Base-by-base conservation (phyloP, 306 rosid species). In the Biancaea sappan region DNA sequence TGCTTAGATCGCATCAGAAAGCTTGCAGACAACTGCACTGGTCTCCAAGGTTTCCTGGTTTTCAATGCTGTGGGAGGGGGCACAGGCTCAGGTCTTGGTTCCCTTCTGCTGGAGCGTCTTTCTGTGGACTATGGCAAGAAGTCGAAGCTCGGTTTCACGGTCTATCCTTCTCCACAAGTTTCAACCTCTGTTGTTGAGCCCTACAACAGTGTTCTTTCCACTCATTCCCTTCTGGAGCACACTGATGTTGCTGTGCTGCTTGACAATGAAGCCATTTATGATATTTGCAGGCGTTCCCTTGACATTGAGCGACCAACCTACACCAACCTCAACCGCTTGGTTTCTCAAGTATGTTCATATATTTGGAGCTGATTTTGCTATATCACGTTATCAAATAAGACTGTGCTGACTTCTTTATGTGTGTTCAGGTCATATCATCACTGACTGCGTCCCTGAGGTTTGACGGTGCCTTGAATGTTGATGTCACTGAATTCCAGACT, bases 141-240 rank as follows among this genome's bases (percentile, higher is more conserved):
- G 72, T 90, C 95, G 19, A 90, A 90, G 89, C 92, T 90, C 12
- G 96, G 96, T 21, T 90, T 90, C 79, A 90, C 92, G 10, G 96
- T 90, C 40, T 90, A 90, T 54, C 96, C 96, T 2, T 90, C 96
- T 4, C 96, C 96, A 0, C 92, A 90, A 72, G 96, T 90, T 29
- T 90, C 93, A 50, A 90, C 96, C 50, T 90, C 96, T 60, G 93
- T 88, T 53, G 96, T 90, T 79, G 96, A 90, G 88, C 96, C 96
- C 60, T 90, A 90, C 84, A 90, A 88, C 81, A 90, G 96, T 77
- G 96, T 90, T 44, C 93, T 90, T 21, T 90, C 96, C 1, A 90
- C 96, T 19, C 96, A 90, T 73, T 90, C 96, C 67, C 96, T 90
- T 26, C 44, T 90, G 69, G 93, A 90, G 75, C 96, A 90, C 77